A percentile compares a stretch with the other conserved stretches of the same genome.
phyloP scores from a whole-genome alignment of 1,284 basidiomycete genomes.

The Wallemia hederae region DNA sequence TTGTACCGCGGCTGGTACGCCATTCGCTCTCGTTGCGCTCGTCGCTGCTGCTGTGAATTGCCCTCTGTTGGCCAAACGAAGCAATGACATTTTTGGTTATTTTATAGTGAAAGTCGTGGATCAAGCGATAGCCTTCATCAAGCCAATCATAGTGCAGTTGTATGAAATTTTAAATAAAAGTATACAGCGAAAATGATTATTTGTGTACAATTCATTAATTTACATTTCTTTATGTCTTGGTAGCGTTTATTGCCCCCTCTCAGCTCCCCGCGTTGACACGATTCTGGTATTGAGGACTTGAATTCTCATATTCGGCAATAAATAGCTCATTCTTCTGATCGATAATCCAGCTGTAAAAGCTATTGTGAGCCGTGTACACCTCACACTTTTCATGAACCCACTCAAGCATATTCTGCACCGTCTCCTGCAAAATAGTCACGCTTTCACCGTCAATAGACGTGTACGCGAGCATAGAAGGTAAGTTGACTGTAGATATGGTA shows the following conservation, averaged over 20 bases:
- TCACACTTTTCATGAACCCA: constrained; percentile 25
- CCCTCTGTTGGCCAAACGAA: neutral
- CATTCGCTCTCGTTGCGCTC: neutral
- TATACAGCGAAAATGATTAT: neutral
- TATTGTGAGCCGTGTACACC: neutral
- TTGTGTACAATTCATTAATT: neutral
- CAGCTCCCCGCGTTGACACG: constrained; percentile 13
- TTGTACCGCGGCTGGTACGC: neutral
- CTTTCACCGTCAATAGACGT: constrained; percentile 78
- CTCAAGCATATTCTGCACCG: constrained; percentile 64
- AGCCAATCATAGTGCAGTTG: neutral
- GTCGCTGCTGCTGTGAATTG: neutral
- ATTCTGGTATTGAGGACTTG: constrained; percentile 41
- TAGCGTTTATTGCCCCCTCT: neutral
- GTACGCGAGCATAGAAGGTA: constrained; percentile 45
- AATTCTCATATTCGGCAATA: constrained; percentile 36
- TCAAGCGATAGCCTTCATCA: neutral
- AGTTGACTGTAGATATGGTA: constrained; percentile 21
- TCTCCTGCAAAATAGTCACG: constrained; percentile 52
- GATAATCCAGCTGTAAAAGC: constrained; percentile 26
- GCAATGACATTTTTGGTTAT: neutral
- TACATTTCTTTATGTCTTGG: neutral
- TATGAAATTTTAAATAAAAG: neutral
- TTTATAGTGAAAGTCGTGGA: neutral
- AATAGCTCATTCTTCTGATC: constrained; percentile 36